Conservation (phyloP, 345 rosid genomes). For the Rhodamnia rubescens region DNA sequence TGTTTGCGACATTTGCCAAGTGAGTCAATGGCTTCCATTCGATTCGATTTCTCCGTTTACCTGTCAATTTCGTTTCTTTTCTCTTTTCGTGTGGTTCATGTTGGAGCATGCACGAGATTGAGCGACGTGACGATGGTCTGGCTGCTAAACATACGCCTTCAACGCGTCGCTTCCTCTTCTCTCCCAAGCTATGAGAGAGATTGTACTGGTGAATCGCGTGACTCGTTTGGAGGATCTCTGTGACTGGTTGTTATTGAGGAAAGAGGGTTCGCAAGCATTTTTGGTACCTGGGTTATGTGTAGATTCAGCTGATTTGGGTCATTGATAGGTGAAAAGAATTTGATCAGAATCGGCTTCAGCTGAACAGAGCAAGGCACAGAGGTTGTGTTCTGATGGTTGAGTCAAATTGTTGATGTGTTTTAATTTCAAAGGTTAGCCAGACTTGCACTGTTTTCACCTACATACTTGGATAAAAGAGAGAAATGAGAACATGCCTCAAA, state of each 20-base stretch:
- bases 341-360: not conserved
- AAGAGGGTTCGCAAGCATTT: not conserved
- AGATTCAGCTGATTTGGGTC: not conserved
- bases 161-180: not conserved
- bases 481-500: not conserved
- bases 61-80: not conserved
- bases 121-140: not conserved
- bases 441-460: not conserved
- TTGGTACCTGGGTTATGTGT: not conserved
- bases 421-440: not conserved
- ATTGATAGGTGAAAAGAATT: not conserved
- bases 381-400: not conserved
- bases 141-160: not conserved
- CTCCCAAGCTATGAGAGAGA: not conserved
- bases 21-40: not conserved
- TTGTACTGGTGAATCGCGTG: not conserved
- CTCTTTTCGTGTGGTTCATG: not conserved
- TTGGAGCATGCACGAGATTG: not conserved
- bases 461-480: not conserved
- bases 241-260: not conserved
- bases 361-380: not conserved
- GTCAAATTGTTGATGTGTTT: not conserved
- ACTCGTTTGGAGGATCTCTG: not conserved
- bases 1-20: slow-evolving; percentile 88
- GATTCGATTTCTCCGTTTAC: not conserved